Evolutionary conservation across 495 filamentous ascomycete species (phyloP).

Genomic region (Penicillium waksmanii): DNA sequence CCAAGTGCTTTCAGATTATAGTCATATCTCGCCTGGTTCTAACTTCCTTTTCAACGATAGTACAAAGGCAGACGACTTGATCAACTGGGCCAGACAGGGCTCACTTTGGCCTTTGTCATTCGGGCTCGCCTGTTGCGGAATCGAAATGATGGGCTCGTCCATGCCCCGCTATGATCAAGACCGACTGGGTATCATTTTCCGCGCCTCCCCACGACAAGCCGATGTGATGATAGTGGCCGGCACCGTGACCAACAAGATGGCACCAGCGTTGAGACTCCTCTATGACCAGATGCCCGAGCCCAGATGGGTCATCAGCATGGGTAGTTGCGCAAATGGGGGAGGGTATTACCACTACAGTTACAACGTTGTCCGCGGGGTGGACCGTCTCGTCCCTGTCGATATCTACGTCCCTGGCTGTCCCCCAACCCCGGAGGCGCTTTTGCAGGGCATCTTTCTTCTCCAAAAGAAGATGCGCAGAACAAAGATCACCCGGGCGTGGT

Average conservation of each 20-base stretch:
- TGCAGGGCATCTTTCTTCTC: slow-evolving; percentile 85
- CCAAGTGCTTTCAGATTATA: too few species aligned
- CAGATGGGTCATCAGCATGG: slow-evolving; percentile 91
- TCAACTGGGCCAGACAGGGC: slow-evolving; percentile 87
- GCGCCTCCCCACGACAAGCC: slow-evolving; percentile 85
- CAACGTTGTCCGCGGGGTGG: slow-evolving; percentile 83
- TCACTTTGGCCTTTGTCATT: slow-evolving; percentile 95
- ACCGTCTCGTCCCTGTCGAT: slow-evolving; percentile 89
- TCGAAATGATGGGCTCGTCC: slow-evolving; percentile 96
- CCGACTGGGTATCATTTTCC: slow-evolving; percentile 90
- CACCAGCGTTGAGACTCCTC: slow-evolving; percentile 83
- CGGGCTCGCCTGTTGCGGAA: slow-evolving; percentile 87
- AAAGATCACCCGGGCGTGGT: slow-evolving; percentile 50
- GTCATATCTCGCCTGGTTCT: neutral
- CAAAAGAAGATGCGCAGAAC: slow-evolving; percentile 88
- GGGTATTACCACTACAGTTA: slow-evolving; percentile 97
- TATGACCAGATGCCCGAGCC: slow-evolving; percentile 98
- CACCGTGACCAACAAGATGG: slow-evolving; percentile 95
- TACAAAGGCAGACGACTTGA: slow-evolving; percentile 78
- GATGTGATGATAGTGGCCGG: slow-evolving; percentile 96
- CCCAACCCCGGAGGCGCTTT: slow-evolving; percentile 83
- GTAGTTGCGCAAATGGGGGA: slow-evolving; percentile 87
- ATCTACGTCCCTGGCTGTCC: slow-evolving; percentile 93
- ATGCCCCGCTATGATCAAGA: slow-evolving; percentile 95
- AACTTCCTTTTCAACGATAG: slow-evolving; percentile 41